Percentiles rank a stretch among this genome's conserved stretches.
Conservation (phyloP, 139 green algal genomes). For the Mesostigma viride region DNA sequence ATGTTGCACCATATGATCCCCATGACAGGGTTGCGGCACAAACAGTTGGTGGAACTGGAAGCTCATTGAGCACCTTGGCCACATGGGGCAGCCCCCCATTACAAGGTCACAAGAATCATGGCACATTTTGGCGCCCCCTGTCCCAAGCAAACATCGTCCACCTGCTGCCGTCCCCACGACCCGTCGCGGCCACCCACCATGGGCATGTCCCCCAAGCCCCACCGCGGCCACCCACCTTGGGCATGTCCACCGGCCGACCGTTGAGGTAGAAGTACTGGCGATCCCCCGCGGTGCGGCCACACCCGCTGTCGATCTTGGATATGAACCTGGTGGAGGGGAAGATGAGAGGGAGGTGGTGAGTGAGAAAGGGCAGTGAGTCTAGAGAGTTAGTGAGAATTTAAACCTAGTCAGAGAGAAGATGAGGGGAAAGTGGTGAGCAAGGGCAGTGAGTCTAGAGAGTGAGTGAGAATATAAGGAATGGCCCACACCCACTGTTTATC, state of each 20-base stretch:
- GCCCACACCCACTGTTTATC: not conserved
- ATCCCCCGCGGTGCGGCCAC: slow-evolving; percentile 39
- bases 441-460: no score
- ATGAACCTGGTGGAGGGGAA: slow-evolving; percentile 45
- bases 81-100: no score
- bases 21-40: no score
- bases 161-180: no score
- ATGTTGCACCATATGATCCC: not conserved
- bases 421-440: not conserved
- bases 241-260: slow-evolving; percentile 79
- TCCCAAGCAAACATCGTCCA: no score
- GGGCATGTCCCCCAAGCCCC: no score
- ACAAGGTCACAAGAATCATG: no score
- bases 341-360: not conserved
- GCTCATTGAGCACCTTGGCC: slow-evolving; percentile 24
- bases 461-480: not conserved
- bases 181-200: no score
- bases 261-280: slow-evolving; percentile 91
- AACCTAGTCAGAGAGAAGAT: not conserved
- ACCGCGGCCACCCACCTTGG: no score
- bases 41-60: no score
- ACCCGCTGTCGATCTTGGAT: slow-evolving; percentile 46
- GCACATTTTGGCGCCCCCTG: no score
- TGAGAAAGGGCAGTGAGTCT: not conserved
- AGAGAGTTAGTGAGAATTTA: not conserved